These are phyloP conservation scores for Colletotrichum orbiculare DNA, from an alignment of 2,329 filamentous ascomycete genomes.

Conservation along the genomic window DNA sequence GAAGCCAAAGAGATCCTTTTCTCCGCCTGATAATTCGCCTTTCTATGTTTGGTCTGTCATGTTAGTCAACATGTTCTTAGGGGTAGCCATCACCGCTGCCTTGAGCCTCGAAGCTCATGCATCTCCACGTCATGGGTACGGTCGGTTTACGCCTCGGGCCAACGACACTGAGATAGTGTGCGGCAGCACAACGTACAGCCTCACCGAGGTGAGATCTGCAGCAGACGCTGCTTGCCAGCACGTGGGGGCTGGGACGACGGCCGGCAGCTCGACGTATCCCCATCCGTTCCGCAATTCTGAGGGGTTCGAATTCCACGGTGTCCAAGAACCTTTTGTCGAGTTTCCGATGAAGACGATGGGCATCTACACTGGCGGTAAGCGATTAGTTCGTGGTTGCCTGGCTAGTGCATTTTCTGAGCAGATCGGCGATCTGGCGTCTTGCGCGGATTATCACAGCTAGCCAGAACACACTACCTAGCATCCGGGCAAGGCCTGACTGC, in stretches of 20 bases:
- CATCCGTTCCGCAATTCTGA: constrained; percentile 72
- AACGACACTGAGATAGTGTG: constrained; percentile 49
- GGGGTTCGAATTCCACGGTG: constrained; percentile 67
- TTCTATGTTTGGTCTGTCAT: background rate
- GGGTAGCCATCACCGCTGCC: constrained; percentile 17
- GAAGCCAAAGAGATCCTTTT: background rate
- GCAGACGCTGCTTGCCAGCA: constrained; percentile 62
- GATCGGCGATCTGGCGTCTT: constrained; percentile 34
- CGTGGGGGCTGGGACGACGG: constrained; percentile 52
- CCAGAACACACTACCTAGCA: constrained; percentile 24
- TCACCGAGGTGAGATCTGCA: constrained; percentile 60
- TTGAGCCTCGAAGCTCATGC: constrained; percentile 28
- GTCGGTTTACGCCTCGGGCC: constrained; percentile 6
- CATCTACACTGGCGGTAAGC: constrained; percentile 66
- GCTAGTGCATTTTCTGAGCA: background rate
- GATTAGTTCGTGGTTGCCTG: background rate
- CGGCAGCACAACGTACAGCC: constrained; percentile 63
- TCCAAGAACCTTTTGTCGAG: constrained; percentile 70
- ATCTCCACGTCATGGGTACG: constrained; percentile 52
- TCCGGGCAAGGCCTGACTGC: constrained; percentile 2
- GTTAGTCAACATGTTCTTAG: constrained; percentile 23
- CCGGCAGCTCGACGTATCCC: constrained; percentile 59
- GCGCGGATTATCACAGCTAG: constrained; percentile 6
- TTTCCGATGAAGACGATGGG: constrained; percentile 67
- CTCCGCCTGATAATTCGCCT: background rate